These are phyloP conservation scores for Cucurbita argyrosperma DNA, from an alignment of 306 rosid genomes.

Conservation along the genomic window DNA sequence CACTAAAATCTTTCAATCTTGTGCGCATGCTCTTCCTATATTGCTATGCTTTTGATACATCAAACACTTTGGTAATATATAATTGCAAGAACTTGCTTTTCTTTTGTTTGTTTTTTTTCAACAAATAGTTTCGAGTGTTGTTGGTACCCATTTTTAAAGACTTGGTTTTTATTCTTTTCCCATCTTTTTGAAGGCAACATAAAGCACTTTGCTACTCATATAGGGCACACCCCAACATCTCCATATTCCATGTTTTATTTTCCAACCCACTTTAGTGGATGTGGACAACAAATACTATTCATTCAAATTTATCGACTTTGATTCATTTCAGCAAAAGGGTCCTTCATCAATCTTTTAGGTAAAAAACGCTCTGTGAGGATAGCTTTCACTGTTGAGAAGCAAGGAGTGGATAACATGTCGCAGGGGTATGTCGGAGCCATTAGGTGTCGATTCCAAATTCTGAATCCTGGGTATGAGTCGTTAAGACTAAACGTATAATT, in stretches of 20 bases:
- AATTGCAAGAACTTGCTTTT: background rate
- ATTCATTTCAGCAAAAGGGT: background rate
- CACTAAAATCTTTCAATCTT: background rate
- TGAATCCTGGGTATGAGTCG: no score
- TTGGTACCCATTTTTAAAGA: background rate
- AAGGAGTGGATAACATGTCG: no score
- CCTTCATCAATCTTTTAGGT: background rate
- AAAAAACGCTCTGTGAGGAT: no score
- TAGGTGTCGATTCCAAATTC: no score
- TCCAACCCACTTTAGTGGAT: background rate
- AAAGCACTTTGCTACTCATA: conserved; percentile 4
- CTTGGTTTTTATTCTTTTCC: background rate
- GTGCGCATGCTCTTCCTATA: conserved; percentile 1
- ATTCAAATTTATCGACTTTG: background rate
- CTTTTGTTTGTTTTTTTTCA: background rate
- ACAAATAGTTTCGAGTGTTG: background rate
- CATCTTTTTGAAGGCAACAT: background rate
- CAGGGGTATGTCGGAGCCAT: no score
- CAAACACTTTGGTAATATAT: background rate
- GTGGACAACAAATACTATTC: background rate
- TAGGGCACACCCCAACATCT: conserved; percentile 11
- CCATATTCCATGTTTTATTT: conserved; percentile 2
- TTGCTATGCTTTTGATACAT: background rate
- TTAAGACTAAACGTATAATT: no score
- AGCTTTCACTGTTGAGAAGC: no score